A percentile compares a stretch with the other conserved stretches of the same genome.
Evolutionary conservation across 2,329 filamentous ascomycete genomes (phyloP).

Genomic region (Sarocladium strictum): DNA sequence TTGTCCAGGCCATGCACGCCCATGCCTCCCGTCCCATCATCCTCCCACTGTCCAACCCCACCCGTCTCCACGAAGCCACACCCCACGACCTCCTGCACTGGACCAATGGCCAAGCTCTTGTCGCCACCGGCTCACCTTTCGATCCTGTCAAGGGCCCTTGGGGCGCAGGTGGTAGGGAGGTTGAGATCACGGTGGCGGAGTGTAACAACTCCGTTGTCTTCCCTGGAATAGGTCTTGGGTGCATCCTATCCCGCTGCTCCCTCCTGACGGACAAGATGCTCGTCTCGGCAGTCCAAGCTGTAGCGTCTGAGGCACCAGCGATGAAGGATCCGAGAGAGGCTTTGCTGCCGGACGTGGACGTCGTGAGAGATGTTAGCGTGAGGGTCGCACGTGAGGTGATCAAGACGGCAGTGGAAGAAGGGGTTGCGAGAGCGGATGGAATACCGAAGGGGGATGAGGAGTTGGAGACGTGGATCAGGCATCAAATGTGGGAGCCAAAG

Average conservation of each 20-base stretch:
- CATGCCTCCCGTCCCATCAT: slow-evolving; percentile 69
- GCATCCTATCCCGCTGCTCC: slow-evolving; percentile 61
- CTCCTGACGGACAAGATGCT: slow-evolving; percentile 73
- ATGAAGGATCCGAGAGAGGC: slow-evolving; percentile 56
- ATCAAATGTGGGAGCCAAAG: slow-evolving; percentile 74
- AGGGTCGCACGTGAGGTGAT: slow-evolving; percentile 73
- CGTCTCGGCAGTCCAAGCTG: slow-evolving; percentile 68
- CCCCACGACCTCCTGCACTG: slow-evolving; percentile 71
- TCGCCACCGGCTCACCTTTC: slow-evolving; percentile 82
- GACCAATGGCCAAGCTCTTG: slow-evolving; percentile 71
- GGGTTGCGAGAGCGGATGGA: slow-evolving; percentile 54
- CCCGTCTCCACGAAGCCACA: slow-evolving; percentile 73
- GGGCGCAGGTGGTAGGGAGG: slow-evolving; percentile 37
- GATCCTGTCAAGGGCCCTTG: slow-evolving; percentile 60
- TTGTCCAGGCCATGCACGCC: slow-evolving; percentile 69
- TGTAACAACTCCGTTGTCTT: slow-evolving; percentile 88
- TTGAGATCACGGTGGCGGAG: slow-evolving; percentile 56
- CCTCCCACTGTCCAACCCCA: slow-evolving; percentile 82
- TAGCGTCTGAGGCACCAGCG: slow-evolving; percentile 67
- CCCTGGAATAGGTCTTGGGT: slow-evolving; percentile 78
- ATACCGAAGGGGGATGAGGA: slow-evolving; percentile 55
- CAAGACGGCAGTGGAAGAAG: slow-evolving; percentile 62
- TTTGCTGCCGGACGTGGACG: slow-evolving; percentile 68
- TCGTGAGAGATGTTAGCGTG: slow-evolving; percentile 71
- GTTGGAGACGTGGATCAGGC: slow-evolving; percentile 64